Percentiles rank a stretch among this genome's conserved stretches.
phyloP scores from a whole-genome alignment of 2,329 filamentous ascomycete species.

The Sordariomycetes sp. region DNA sequence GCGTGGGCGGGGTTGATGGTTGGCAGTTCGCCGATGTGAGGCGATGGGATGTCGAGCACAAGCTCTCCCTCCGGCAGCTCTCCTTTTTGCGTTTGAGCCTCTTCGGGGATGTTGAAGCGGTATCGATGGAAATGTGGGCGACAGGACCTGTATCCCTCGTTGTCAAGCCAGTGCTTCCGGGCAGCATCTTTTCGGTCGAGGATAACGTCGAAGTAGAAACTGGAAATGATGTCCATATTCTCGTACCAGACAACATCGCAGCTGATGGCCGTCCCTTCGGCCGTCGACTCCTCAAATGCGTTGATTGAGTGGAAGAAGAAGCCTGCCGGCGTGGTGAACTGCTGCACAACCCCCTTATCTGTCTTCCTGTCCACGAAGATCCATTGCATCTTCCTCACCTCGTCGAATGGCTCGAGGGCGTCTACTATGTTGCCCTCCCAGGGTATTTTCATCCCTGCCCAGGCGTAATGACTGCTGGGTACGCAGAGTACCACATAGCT shows the following conservation, averaged over 20 bases:
- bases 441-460: slow-evolving; percentile 48
- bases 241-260: slow-evolving; percentile 59
- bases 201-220: slow-evolving; percentile 62
- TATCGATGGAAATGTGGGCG: slow-evolving; percentile 32
- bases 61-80: slow-evolving; percentile 16
- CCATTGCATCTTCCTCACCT: slow-evolving; percentile 52
- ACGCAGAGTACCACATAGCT: slow-evolving; percentile 67
- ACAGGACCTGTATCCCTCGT: slow-evolving; percentile 22
- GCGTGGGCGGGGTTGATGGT: slow-evolving; percentile 51
- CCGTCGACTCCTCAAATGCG: slow-evolving; percentile 53
- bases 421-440: slow-evolving; percentile 62
- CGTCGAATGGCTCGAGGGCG: slow-evolving; percentile 55
- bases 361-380: slow-evolving; percentile 61
- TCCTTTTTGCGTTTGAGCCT: no score
- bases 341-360: slow-evolving; percentile 56
- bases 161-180: slow-evolving; percentile 30
- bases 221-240: slow-evolving; percentile 54
- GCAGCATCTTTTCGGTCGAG: slow-evolving; percentile 40
- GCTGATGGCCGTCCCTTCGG: slow-evolving; percentile 37
- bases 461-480: slow-evolving; percentile 53
- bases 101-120: slow-evolving; percentile 25
- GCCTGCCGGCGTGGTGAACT: slow-evolving; percentile 56
- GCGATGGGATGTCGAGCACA: slow-evolving; percentile 37
- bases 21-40: slow-evolving; percentile 54
- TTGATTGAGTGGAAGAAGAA: slow-evolving; percentile 80